Evolutionary conservation across 1,284 basidiomycete genomes (phyloP).

Genomic region (Gyrodon tennesseensis): DNA sequence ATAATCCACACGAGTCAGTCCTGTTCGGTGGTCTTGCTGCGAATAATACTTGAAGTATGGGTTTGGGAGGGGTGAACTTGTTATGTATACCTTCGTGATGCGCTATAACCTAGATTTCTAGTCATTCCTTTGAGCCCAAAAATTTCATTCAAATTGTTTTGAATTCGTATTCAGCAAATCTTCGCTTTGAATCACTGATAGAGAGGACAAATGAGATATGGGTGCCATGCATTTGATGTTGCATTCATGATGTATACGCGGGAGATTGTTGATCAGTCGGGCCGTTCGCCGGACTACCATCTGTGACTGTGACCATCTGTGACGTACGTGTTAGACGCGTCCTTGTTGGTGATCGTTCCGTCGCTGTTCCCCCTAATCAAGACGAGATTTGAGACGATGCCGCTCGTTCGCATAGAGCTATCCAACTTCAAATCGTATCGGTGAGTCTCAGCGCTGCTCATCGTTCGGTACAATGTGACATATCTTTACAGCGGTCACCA

Average conservation of each 20-base stretch:
- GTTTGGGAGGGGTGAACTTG: neutral
- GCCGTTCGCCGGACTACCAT: neutral
- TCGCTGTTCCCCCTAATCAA: conserved; percentile 32
- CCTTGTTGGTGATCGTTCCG: conserved; percentile 26
- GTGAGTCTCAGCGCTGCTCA: conserved; percentile 41
- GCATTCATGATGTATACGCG: no score
- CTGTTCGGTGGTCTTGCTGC: neutral
- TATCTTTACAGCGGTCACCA: conserved; percentile 66
- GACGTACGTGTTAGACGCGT: conserved; percentile 39
- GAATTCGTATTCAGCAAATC: neutral
- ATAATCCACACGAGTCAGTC: neutral
- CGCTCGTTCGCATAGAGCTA: conserved; percentile 77
- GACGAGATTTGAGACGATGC: conserved; percentile 52
- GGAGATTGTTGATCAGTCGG: neutral
- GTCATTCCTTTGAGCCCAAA: conserved; percentile 23
- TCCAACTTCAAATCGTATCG: conserved; percentile 94
- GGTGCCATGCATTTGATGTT: no score
- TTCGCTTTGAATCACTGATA: neutral
- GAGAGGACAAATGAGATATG: neutral
- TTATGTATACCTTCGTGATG: conserved; percentile 1
- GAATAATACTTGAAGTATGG: neutral
- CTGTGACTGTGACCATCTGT: conserved; percentile 31
- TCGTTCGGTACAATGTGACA: conserved; percentile 12
- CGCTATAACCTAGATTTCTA: conserved; percentile 8
- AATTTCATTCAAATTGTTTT: conserved; percentile 16